Base-by-base conservation (phyloP, 2,329 filamentous ascomycete genomes). In the Delphinella strobiligena region DNA sequence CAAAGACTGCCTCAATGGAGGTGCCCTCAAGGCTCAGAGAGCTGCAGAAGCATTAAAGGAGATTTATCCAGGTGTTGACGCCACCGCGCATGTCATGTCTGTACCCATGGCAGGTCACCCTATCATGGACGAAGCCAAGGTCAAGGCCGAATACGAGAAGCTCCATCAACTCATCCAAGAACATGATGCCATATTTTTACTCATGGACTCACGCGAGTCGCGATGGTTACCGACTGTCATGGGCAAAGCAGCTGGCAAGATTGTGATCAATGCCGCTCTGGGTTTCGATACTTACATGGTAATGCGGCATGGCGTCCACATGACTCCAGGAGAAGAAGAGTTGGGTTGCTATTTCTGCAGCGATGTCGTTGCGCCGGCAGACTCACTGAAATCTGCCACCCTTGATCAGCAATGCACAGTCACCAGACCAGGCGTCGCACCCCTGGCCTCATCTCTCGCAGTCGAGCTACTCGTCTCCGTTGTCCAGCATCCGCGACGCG, bases 271-370 rank as follows among this genome's bases (percentile, higher is more conserved):
- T 59, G 87, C 89, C 5, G 91, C 91, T 2, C 71, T 98, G 3
- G 91, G 91, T 0, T 98, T 98, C 54, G 91, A 98, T 61, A 91
- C 87, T 0, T 98, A 85, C 52, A 87, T 98, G 2, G 87, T 94
- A 27, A 96, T 98, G 91, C 77, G 91, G 41, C 91, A 98, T 59
- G 91, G 91, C 1, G 69, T 85, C 4, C 73, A 76, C 49, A 35
- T 45, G 4, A 38, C 42, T 14, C 33, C 44, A 2, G 19, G 19
- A 12, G 22, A 34, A 8, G 67, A 76, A 37, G 77, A 84, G 18
- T 69, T 96, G 18, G 91, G 91, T 8, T 98, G 91, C 62, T 98
- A 98, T 59, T 98, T 96, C 61, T 98, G 91, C 64, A 96, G 93
- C 53, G 91, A 98, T 58, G 89, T 98, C 18, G 89, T 96, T 36